Percentiles rank a stretch among this genome's conserved stretches.
phyloP scores from a whole-genome alignment of 2,329 filamentous ascomycete species.

The Chalaropsis ovoidea region DNA sequence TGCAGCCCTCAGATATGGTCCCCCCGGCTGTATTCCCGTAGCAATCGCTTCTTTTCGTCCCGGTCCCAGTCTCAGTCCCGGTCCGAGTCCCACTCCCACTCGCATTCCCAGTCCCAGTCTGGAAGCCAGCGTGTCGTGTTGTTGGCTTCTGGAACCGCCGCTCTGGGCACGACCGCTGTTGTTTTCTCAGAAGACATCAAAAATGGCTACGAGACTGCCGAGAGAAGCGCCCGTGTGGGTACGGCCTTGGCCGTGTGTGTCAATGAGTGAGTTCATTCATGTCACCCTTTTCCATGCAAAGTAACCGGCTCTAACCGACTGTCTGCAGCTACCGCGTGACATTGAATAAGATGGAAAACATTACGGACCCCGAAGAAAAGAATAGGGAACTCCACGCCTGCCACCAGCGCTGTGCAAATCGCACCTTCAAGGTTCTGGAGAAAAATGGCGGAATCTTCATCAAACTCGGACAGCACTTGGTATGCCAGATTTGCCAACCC shows the following conservation, averaged over 20 bases:
- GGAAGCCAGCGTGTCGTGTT: slow-evolving; percentile 33
- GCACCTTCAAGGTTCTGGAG: slow-evolving; percentile 78
- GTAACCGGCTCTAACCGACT: slow-evolving; percentile 14
- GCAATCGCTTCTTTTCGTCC: slow-evolving; percentile 19
- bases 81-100: not conserved
- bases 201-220: slow-evolving; percentile 62
- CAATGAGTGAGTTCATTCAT: slow-evolving; percentile 55
- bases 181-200: slow-evolving; percentile 60
- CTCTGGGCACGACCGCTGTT: slow-evolving; percentile 39
- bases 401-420: slow-evolving; percentile 82
- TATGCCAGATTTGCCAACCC: slow-evolving; percentile 31
- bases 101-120: not conserved
- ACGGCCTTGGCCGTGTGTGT: slow-evolving; percentile 68
- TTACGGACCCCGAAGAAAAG: slow-evolving; percentile 53
- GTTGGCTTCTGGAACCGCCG: slow-evolving; percentile 44
- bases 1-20: not conserved
- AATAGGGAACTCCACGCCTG: slow-evolving; percentile 65
- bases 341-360: slow-evolving; percentile 57
- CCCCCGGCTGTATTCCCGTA: not conserved
- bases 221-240: slow-evolving; percentile 70
- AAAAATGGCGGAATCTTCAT: slow-evolving; percentile 98
- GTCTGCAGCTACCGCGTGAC: slow-evolving; percentile 69
- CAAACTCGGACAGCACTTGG: slow-evolving; percentile 88
- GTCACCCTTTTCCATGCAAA: not conserved
- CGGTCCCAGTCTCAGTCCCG: not conserved